Evolutionary conservation across 1,139 yeast genomes (phyloP), one percentile per base, ranked within the genome.

Genomic region (Taphrina betulina): DNA sequence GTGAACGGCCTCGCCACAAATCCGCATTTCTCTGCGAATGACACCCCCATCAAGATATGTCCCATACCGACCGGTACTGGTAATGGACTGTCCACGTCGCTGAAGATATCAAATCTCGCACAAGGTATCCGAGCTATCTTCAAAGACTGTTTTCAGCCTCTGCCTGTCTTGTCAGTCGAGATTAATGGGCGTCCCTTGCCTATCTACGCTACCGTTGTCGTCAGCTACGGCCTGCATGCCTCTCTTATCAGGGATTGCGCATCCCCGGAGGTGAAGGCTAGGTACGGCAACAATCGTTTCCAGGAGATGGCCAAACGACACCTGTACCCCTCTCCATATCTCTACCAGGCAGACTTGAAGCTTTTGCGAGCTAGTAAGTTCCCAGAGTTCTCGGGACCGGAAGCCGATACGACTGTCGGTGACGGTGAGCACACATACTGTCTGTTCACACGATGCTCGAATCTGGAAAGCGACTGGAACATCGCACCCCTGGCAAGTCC

Each of bases 401-500:
- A 23, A 4, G 19, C 8, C 7, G 41, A 40, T 23, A n/a, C 31
- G 24, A n/a, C 5, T 14, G 17, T 43, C 14, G 48, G 48, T 16
- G 38, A 22, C 4, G 23, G 14, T 16, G 37, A 29, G 22, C 54
- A 50, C 41, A 40, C 54, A 4, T 50, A 50, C 29, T 41, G 44
- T 17, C 54, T 50, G 26, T 29, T 50, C 31, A 50, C 54, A 5
- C 44, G 54, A 24, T 50, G 54, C 24, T 50, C 54, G 3, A 38
- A 41, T 14, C 54, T 50, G 4, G 54, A 50, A 31, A 19, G 36
- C 10, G 36, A 50, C 24, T 50, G 54, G 54, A 28, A 42, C 12
- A 50, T 50, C 17, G 54, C 54, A 7, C 54, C 54, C 7, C 26
- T 50, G 33, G 54, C 54, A 14, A 38, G 34, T 33, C 54, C 54